Conservation (phyloP, 352 stramenopile species). For the Phytophthora cryptogea region DNA sequence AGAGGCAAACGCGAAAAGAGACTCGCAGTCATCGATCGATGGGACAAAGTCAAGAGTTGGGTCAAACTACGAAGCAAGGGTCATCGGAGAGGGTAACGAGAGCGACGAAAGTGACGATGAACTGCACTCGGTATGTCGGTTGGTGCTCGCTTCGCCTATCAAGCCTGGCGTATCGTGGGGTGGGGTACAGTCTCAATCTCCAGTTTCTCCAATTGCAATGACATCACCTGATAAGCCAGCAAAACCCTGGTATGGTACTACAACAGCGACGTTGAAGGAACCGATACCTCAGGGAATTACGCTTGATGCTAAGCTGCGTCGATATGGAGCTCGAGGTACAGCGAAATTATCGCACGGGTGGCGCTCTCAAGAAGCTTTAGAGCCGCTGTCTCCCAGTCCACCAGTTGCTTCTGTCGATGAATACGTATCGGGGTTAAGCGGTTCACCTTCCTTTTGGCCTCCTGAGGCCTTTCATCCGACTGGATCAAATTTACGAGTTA, state of each 20-base stretch:
- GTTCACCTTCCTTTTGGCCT: slow-evolving; percentile 60
- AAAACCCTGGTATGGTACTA: slow-evolving; percentile 54
- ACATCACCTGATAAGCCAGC: slow-evolving; percentile 22
- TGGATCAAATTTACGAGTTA: slow-evolving; percentile 34
- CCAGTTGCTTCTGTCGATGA: slow-evolving; percentile 7
- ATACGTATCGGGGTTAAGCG: slow-evolving; percentile 21
- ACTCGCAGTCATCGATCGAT: not conserved
- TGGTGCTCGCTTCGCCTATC: slow-evolving; percentile 25
- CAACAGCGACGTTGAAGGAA: slow-evolving; percentile 38
- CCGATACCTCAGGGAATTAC: slow-evolving; percentile 37
- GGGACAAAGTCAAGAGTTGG: not conserved
- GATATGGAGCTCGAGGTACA: slow-evolving; percentile 47
- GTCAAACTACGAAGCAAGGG: slow-evolving; percentile 12
- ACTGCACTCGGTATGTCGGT: not conserved
- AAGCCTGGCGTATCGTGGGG: slow-evolving; percentile 8
- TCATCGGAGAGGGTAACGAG: slow-evolving; percentile 20
- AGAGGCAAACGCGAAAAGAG: slow-evolving; percentile 4
- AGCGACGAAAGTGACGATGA: slow-evolving; percentile 24
- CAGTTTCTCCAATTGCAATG: slow-evolving; percentile 2
- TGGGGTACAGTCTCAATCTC: not conserved
- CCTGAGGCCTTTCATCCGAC: slow-evolving; percentile 47
- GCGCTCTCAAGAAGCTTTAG: slow-evolving; percentile 17
- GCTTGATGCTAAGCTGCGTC: slow-evolving; percentile 54
- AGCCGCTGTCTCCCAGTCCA: slow-evolving; percentile 10
- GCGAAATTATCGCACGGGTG: slow-evolving; percentile 31